Evolutionary conservation across 2,329 filamentous ascomycete genomes (phyloP), one percentile per base, ranked within the genome.

Genomic region (Cordyceps tenuipes): DNA sequence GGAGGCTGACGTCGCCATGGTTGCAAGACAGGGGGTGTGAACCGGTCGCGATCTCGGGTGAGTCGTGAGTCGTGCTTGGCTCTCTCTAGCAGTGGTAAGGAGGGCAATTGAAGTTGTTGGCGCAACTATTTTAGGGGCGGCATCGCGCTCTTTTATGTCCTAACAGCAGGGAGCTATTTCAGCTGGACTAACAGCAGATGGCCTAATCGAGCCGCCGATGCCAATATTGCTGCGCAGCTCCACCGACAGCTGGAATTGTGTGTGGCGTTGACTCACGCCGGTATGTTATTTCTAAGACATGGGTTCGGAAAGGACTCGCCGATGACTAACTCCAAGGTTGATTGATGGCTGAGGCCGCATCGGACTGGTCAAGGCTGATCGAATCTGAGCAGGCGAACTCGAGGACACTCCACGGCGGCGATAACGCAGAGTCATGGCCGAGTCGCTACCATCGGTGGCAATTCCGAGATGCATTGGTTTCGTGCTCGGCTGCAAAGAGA

Each of bases 1-100:
- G 23, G 59, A 48, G 3, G 53, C 29, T 26, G 47, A 12, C 21
- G 39, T 47, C 19, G 59, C 53, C 13, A 69, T 60, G 61, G 43
- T 23, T 43, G 51, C 23, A 34, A 46, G 9, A 26, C 31, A 3
- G 15, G 29, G 29, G 29, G 29, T 19, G n/a, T 21, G 4, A 26
- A 10, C 5, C 8, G 10, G 23, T 21, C 17, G 26, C 19, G 41
- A n/a, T 19, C 6, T n/a, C 41, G 43, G 19, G 17, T 52, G 48
- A 23, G 23, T 2, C 23, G 23, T 23, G 23, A 13, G 19, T 47
- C 17, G 12, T 52, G 47, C 17, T 23, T 12, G 4, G 31, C 29
- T 44, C 12, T 26, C 31, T 29, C n/a, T 39, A 9, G 48, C 49
- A 47, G 57, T 49, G 34, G 48, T n/a, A 36, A 39, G 23, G 34